Conservation (phyloP, 768 basidiomycete species). For the Kwoniella shandongensis region DNA sequence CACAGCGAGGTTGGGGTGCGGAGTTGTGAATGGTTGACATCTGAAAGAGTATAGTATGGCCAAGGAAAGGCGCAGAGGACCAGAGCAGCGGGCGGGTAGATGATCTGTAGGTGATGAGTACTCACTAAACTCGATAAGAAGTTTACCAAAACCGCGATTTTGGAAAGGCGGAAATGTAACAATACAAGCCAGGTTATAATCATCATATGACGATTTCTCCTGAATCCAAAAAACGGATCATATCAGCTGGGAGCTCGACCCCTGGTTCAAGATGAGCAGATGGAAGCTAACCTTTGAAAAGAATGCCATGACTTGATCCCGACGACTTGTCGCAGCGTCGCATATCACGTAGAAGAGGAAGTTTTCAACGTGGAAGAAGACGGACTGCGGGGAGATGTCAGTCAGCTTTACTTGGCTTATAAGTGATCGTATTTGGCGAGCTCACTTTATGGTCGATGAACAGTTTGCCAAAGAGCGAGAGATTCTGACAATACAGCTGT, state of each 20-base stretch:
- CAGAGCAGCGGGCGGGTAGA: no score
- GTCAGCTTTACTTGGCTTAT: background rate
- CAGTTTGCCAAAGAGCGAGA: conserved; percentile 94
- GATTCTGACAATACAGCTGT: conserved; percentile 93
- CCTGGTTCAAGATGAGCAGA: background rate
- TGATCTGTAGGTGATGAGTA: no score
- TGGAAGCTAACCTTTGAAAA: conserved; percentile 62
- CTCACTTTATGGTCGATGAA: conserved; percentile 95
- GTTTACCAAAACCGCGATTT: conserved; percentile 82
- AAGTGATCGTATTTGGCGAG: background rate
- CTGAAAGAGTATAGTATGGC: no score
- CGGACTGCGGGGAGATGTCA: conserved; percentile 27
- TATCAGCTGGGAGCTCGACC: background rate
- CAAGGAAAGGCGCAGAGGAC: no score
- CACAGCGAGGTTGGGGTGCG: no score
- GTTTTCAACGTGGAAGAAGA: conserved; percentile 54
- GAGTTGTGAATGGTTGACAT: no score
- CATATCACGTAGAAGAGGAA: conserved; percentile 90
- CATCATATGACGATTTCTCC: conserved; percentile 95
- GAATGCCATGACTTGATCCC: conserved; percentile 77
- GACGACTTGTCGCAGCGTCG: conserved; percentile 67
- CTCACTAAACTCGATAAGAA: conserved; percentile 97
- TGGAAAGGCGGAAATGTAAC: conserved; percentile 93
- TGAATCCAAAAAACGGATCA: conserved; percentile 40
- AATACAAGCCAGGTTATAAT: conserved; percentile 96